Conservation (phyloP, 2,329 filamentous ascomycete genomes). For the Talaromyces albobiverticillius region DNA sequence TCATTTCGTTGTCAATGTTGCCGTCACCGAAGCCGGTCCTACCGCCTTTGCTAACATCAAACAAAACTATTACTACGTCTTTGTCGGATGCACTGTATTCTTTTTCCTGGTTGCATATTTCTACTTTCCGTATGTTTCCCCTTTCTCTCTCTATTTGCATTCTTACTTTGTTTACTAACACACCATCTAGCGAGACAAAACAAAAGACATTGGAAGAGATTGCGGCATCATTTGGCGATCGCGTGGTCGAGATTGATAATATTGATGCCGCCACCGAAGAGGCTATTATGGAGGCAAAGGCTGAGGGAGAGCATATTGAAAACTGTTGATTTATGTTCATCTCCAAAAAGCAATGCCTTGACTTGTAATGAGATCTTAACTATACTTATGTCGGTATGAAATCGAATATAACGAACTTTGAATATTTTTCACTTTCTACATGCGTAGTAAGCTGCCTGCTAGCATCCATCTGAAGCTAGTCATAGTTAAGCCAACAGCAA, state of each 20-base stretch:
- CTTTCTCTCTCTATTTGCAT: neutral
- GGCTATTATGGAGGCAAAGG: constrained; percentile 15
- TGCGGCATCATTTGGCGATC: constrained; percentile 49
- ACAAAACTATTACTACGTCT: constrained; percentile 63
- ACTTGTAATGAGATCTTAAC: too few relatives aligned
- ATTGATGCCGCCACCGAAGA: constrained; percentile 15
- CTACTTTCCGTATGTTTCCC: constrained; percentile 49
- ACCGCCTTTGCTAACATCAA: constrained; percentile 56
- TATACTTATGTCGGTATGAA: too few relatives aligned
- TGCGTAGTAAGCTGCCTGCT: too few relatives aligned
- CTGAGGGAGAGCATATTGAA: constrained; percentile 9
- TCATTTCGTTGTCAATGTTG: constrained; percentile 57
- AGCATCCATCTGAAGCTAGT: too few relatives aligned
- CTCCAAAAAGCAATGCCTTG: too few relatives aligned
- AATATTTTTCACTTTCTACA: too few relatives aligned
- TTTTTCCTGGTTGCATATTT: constrained; percentile 54
- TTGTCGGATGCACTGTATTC: constrained; percentile 52
- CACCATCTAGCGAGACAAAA: constrained; percentile 43
- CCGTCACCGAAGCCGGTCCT: constrained; percentile 53
- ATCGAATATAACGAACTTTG: too few relatives aligned
- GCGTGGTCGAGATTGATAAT: constrained; percentile 32
- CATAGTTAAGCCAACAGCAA: too few relatives aligned
- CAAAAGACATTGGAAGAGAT: constrained; percentile 50
- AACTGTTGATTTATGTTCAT: too few relatives aligned
- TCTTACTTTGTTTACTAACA: too few relatives aligned